Percentiles rank a stretch among this genome's conserved stretches.
Conservation (phyloP, 1,284 basidiomycete species). For the Tilletiaria anomala region DNA sequence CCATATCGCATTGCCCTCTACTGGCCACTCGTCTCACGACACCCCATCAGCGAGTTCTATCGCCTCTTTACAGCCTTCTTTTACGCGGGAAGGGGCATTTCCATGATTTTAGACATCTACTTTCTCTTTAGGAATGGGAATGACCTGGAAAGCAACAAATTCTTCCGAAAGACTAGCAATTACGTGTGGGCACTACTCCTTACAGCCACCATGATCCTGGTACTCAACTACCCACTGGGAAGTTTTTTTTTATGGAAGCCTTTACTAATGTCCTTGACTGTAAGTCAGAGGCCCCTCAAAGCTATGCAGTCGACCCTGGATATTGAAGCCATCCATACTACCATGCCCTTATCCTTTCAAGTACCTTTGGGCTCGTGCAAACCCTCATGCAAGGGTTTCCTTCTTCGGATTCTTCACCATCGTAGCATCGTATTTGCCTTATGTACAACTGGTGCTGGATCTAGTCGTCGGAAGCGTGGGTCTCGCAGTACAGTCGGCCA, state of each 20-base stretch:
- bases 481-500: background rate
- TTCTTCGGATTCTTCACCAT: constrained; percentile 27
- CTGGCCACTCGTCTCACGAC: constrained; percentile 45
- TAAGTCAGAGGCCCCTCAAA: constrained; percentile 1
- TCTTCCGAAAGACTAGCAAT: constrained; percentile 22
- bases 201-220: constrained; percentile 17
- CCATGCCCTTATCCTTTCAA: background rate
- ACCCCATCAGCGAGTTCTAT: constrained; percentile 51
- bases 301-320: background rate
- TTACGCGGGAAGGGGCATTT: constrained; percentile 44
- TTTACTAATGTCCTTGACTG: constrained; percentile 50
- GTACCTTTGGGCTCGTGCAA: constrained; percentile 21
- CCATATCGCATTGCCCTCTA: constrained; percentile 51
- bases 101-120: constrained; percentile 28
- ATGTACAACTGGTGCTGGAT: constrained; percentile 1
- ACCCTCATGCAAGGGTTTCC: constrained; percentile 10
- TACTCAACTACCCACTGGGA: constrained; percentile 52
- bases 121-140: constrained; percentile 20
- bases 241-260: constrained; percentile 52
- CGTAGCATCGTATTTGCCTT: constrained; percentile 57
- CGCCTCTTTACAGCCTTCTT: constrained; percentile 63
- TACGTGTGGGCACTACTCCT: constrained; percentile 26
- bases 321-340: too few relatives aligned
- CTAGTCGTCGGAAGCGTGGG: background rate
- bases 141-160: constrained; percentile 19